Base-by-base conservation (phyloP, 352 stramenopile genomes). In the Globisporangium polare region DNA sequence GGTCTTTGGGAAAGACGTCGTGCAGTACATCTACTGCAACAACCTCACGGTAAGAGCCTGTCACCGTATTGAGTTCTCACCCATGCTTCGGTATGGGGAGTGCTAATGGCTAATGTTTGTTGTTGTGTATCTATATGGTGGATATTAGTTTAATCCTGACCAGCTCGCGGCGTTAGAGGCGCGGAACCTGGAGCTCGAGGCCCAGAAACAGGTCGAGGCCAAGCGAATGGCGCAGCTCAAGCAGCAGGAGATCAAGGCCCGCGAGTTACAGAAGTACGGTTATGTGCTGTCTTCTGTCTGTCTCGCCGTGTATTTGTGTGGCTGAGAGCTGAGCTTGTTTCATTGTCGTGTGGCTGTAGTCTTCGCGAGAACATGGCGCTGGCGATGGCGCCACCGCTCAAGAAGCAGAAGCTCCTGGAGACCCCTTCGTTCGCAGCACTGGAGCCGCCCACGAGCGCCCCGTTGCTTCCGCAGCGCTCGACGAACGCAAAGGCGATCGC, bases 1-100 rank as follows among this genome's bases (percentile, higher is more conserved):
- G 55, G 78, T 82, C 8, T 89, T 91, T 58, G 82, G 82, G 22
- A 72, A 78, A 58, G 69, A 80, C 43, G 78, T 77, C 2, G 72
- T 87, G 60, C 68, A 83, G 60, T 86, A 75, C 84, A 75, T 91
- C 78, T 83, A 89, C 77, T 86, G 79, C 71, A 88, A 89, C 72
- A 91, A 91, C 63, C 60, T 89, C 20, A 60, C 86, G 78, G 82
- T 91, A 70, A 6, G 49, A 50, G 4, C 15, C 22, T 54, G n/a
- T 17, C 15, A 47, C 31, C 22, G n/a, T 41, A 13, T 8, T 31
- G n/a, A 26, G 2, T 33, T 26, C 7, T 41, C 39, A n/a, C 5
- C 4, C 7, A n/a, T n/a, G n/a, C n/a, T n/a, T 45, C 29, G 24
- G 2, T 18, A 29, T 29, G 18, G 51, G 33, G 24, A 9, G 17